These are phyloP conservation scores for Syncephalastrum sp. DNA, from an alignment of 371 early-diverging fungal genomes.

Conservation along the genomic window DNA sequence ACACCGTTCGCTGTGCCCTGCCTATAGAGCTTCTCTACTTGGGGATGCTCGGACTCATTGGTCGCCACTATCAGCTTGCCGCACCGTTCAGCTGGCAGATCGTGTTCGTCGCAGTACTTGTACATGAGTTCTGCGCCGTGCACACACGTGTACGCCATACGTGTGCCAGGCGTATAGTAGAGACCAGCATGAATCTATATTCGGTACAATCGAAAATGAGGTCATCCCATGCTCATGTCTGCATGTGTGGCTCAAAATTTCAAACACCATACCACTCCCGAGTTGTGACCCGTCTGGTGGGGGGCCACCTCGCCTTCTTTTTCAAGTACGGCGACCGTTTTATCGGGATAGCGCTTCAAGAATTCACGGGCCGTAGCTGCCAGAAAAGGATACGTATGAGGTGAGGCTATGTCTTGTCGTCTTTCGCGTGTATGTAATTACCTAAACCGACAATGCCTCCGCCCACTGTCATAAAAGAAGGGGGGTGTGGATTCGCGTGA, in stretches of 20 bases:
- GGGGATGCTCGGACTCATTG: constrained; percentile 35
- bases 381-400: too few species aligned
- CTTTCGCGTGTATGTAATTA: not conserved
- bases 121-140: constrained; percentile 50
- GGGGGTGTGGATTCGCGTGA: not conserved
- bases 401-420: too few species aligned
- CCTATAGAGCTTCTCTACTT: constrained; percentile 41
- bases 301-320: constrained; percentile 44
- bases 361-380: constrained; percentile 46
- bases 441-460: constrained; percentile 47
- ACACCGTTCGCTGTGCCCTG: constrained; percentile 46
- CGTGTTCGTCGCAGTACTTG: constrained; percentile 44
- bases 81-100: constrained; percentile 43
- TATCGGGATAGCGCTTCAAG: constrained; percentile 36
- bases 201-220: not conserved
- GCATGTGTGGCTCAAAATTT: not conserved
- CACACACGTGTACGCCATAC: constrained; percentile 48
- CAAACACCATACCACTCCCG: constrained; percentile 32
- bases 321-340: constrained; percentile 45
- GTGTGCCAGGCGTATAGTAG: constrained; percentile 45
- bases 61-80: constrained; percentile 49
- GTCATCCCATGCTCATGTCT: not conserved
- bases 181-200: constrained; percentile 46
- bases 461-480: constrained; percentile 25
- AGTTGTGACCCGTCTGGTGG: constrained; percentile 49